These are phyloP conservation scores for Leccinum pellstonianum DNA, from an alignment of 768 basidiomycete species.

Conservation along the genomic window DNA sequence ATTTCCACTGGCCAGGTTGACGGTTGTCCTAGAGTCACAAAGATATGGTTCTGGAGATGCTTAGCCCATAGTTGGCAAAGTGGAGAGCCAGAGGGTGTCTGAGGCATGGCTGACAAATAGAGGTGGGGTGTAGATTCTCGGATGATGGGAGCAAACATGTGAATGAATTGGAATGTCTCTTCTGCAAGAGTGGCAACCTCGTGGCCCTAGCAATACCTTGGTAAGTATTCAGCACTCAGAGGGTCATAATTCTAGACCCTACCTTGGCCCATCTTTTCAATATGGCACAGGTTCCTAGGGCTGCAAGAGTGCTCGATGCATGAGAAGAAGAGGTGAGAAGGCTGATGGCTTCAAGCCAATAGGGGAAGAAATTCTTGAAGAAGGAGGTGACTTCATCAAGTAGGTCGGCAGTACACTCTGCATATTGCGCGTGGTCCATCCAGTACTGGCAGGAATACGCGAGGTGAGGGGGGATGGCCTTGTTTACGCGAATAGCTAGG, in stretches of 20 bases:
- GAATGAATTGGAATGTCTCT: conserved; percentile 33
- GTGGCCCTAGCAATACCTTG: conserved; percentile 7
- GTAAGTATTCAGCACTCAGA: background rate
- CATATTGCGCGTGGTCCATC: conserved; percentile 30
- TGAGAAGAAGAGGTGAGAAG: conserved; percentile 12
- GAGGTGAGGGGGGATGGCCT: conserved; percentile 30
- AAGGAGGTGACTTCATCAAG: conserved; percentile 20
- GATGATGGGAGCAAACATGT: conserved; percentile 30
- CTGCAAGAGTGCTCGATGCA: conserved; percentile 6
- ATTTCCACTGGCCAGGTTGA: conserved; percentile 20
- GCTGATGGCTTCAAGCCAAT: conserved; percentile 41
- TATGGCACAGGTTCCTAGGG: conserved; percentile 10
- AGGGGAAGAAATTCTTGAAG: conserved; percentile 29
- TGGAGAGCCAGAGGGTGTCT: conserved; percentile 27
- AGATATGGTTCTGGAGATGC: conserved; percentile 18
- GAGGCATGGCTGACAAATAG: conserved; percentile 40
- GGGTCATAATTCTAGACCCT: background rate
- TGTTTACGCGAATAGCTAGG: conserved; percentile 15
- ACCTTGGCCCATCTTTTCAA: conserved; percentile 23
- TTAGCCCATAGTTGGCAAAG: conserved; percentile 25
- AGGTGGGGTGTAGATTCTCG: conserved; percentile 36
- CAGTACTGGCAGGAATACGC: conserved; percentile 40
- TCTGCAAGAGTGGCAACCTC: conserved; percentile 15
- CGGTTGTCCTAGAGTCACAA: conserved; percentile 9
- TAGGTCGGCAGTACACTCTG: conserved; percentile 14